Base-by-base conservation (phyloP, 164 flowering plant genomes). In the Tetrastigma voinierianum region DNA sequence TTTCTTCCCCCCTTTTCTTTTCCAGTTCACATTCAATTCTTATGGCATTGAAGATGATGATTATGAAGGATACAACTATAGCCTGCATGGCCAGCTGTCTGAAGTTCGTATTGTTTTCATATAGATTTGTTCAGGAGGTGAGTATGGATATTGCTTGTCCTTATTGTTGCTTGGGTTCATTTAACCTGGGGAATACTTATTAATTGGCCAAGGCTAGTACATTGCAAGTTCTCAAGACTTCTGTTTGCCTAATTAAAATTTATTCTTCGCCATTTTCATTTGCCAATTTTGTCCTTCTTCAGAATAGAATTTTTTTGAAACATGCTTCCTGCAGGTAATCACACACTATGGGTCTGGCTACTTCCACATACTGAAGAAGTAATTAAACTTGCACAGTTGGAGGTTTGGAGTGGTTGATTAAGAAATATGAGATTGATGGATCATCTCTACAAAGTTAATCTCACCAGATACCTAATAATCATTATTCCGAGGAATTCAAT, bases 101-200 rank as follows among this genome's bases (percentile, higher is more conserved):
- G 96, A 93, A 25, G 98, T 95, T 61, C 99, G 97, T 59, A 88
- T 95, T 68, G 87, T 95, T 64, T 89, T 95, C 74, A 15, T 87
- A 95, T 77, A 88, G 91, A 76, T 95, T 95, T 83, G 86, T 95
- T 61, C 91, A 87, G 68, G 99, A 95, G 99, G 99, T 95, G 68
- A 66, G 80, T 72, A 51, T 55, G 43, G 46, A 58, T 23, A 25
- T 17, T 21, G 10, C n/a, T 46, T 17, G 16, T 59, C 8, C 19
- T 54, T 51, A 18, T 63, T 3, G 15, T 10, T 13, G 46, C 16
- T 57, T 57, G 40, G n/a, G n/a, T 46, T 32, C 51, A 18, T 17
- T 51, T 51, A 15, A 9, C 15, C 46, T 43, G 61, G 58, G 40
- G 16, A 19, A 17, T 1, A 25, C 23, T 54, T 45, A 12, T 40